Percentiles rank a stretch among this genome's conserved stretches.
phyloP scores from a whole-genome alignment of 1,284 basidiomycete species.

The Papiliotrema laurentii region DNA sequence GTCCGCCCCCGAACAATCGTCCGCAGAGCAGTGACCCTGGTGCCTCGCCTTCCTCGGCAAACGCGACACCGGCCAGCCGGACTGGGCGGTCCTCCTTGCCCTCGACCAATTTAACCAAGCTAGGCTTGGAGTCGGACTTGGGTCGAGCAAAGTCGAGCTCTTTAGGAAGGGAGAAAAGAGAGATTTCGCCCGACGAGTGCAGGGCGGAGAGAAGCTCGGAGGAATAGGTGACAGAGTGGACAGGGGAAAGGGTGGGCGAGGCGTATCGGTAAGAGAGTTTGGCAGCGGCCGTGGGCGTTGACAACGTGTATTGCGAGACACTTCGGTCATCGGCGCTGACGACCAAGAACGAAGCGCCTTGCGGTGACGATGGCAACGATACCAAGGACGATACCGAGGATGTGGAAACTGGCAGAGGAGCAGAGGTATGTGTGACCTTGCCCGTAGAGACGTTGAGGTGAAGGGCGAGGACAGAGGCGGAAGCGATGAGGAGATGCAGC shows the following conservation, averaged over 20 bases:
- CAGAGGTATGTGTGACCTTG: conserved; percentile 29
- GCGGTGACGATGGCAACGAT: conserved; percentile 29
- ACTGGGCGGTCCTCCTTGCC: conserved; percentile 38
- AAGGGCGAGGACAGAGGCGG: conserved; percentile 26
- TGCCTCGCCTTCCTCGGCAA: conserved; percentile 49
- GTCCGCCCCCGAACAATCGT: conserved; percentile 60
- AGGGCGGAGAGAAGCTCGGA: conserved; percentile 56
- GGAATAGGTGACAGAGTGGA: conserved; percentile 56
- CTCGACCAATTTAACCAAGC: conserved; percentile 36
- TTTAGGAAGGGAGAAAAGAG: conserved; percentile 59
- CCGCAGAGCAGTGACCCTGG: conserved; percentile 57
- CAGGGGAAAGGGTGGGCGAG: conserved; percentile 59
- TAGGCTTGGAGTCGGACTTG: conserved; percentile 36
- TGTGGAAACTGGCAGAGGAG: conserved; percentile 42
- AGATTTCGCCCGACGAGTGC: conserved; percentile 63
- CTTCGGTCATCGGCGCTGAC: conserved; percentile 70
- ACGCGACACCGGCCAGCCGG: conserved; percentile 27
- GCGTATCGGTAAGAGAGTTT: conserved; percentile 55
- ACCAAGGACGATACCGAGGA: conserved; percentile 38
- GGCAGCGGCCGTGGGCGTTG: conserved; percentile 52
- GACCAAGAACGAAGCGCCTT: conserved; percentile 57
- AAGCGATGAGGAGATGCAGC: conserved; percentile 33
- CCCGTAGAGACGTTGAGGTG: conserved; percentile 29
- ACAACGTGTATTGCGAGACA: conserved; percentile 54
- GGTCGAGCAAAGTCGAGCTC: conserved; percentile 50